phyloP scores from a whole-genome alignment of 345 rosid species.

The Gossypium anomalum region DNA sequence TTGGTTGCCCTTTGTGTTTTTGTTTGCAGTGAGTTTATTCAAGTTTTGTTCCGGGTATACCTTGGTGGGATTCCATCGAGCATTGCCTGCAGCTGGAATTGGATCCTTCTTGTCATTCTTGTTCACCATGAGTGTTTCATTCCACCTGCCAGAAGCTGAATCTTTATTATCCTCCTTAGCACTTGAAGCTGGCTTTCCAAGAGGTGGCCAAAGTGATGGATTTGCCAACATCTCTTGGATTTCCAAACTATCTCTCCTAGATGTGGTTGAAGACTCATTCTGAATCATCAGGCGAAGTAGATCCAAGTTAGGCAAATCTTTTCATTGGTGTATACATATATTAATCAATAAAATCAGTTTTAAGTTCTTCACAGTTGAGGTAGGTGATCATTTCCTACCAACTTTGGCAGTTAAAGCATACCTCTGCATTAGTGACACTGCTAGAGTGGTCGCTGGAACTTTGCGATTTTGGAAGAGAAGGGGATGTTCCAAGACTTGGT shows the following conservation, averaged over 20 bases:
- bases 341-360: not conserved
- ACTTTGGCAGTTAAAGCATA: slow-evolving; percentile 14
- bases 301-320: not conserved
- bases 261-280: slow-evolving; percentile 40
- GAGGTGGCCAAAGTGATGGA: slow-evolving; percentile 62
- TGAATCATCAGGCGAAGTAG: slow-evolving; percentile 22
- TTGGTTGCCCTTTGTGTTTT: slow-evolving; percentile 42
- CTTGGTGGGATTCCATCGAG: slow-evolving; percentile 37
- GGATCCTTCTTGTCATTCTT: slow-evolving; percentile 43
- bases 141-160: slow-evolving; percentile 58
- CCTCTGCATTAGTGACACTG: slow-evolving; percentile 52
- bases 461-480: slow-evolving; percentile 39
- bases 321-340: not conserved
- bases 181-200: slow-evolving; percentile 34
- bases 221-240: slow-evolving; percentile 52
- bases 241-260: slow-evolving; percentile 65
- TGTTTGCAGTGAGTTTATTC: slow-evolving; percentile 25
- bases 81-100: slow-evolving; percentile 38
- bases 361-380: not conserved
- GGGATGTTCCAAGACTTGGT: slow-evolving; percentile 43
- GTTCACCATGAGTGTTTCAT: slow-evolving; percentile 62
- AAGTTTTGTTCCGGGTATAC: slow-evolving; percentile 35
- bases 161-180: slow-evolving; percentile 53
- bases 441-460: slow-evolving; percentile 33
- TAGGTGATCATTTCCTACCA: not conserved